These are phyloP conservation scores for Candolleomyces aberdarensis DNA, from an alignment of 768 basidiomycete genomes.

Conservation along the genomic window DNA sequence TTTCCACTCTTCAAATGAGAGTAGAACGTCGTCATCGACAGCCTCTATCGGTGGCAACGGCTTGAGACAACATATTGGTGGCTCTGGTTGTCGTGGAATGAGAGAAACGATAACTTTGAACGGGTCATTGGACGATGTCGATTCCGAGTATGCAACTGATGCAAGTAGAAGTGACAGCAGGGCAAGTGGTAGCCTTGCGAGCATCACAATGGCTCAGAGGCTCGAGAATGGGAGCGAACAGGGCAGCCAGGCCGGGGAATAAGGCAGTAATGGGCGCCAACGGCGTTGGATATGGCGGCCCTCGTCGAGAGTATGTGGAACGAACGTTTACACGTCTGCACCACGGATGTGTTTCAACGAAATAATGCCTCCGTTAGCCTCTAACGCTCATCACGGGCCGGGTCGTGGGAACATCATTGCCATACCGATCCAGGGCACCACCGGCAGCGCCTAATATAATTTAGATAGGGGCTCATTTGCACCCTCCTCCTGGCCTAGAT, in stretches of 20 bases:
- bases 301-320: not conserved
- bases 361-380: not conserved
- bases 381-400: not conserved
- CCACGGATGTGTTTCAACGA: constrained; percentile 1
- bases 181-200: constrained; percentile 23
- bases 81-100: constrained; percentile 47
- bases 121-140: constrained; percentile 49
- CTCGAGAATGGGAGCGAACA: not conserved
- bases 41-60: constrained; percentile 46
- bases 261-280: not conserved
- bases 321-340: not conserved
- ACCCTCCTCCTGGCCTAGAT: too few relatives aligned
- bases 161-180: constrained; percentile 37
- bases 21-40: constrained; percentile 60
- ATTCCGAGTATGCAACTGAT: constrained; percentile 29
- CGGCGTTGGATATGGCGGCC: not conserved
- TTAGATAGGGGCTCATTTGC: too few relatives aligned
- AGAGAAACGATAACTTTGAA: constrained; percentile 55
- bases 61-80: constrained; percentile 67
- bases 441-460: not conserved
- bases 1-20: constrained; percentile 91
- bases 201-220: not conserved
- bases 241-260: not conserved
- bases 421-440: not conserved
- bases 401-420: not conserved